These are phyloP conservation scores for Podochytrium sp. DNA, from an alignment of 192 early-diverging fungal species.

Conservation along the genomic window DNA sequence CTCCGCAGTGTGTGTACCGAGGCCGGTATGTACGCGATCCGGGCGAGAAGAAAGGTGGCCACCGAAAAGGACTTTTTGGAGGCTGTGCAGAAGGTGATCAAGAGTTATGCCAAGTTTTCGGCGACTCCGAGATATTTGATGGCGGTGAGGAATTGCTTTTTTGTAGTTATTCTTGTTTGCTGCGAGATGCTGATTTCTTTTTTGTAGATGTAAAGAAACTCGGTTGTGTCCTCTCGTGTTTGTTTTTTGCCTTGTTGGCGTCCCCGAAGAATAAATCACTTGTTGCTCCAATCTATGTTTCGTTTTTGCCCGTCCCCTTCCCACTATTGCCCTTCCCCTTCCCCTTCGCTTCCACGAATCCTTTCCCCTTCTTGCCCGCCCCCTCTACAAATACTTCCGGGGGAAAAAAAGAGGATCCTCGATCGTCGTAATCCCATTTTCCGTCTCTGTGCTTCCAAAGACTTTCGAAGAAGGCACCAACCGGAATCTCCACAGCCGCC, in stretches of 20 bases:
- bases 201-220: neutral
- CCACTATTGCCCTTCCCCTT: no score
- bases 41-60: conserved; percentile 96
- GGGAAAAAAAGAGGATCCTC: neutral
- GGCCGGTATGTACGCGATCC: conserved; percentile 99
- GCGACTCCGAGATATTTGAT: conserved; percentile 89
- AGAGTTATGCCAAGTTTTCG: conserved; percentile 93
- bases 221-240: neutral
- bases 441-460: neutral
- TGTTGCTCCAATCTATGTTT: no score
- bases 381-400: neutral
- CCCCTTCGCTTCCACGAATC: no score
- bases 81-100: conserved; percentile 99
- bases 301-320: no score
- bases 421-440: neutral
- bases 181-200: neutral
- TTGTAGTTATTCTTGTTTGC: neutral
- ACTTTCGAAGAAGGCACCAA: neutral
- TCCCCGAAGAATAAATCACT: no score
- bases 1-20: conserved; percentile 98
- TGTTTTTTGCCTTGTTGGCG: no score
- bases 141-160: conserved; percentile 32
- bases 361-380: no score
- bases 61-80: conserved; percentile 99
- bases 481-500: neutral